Base-by-base conservation (phyloP, 1,284 basidiomycete species). In the Microbotryomycetes sp. region DNA sequence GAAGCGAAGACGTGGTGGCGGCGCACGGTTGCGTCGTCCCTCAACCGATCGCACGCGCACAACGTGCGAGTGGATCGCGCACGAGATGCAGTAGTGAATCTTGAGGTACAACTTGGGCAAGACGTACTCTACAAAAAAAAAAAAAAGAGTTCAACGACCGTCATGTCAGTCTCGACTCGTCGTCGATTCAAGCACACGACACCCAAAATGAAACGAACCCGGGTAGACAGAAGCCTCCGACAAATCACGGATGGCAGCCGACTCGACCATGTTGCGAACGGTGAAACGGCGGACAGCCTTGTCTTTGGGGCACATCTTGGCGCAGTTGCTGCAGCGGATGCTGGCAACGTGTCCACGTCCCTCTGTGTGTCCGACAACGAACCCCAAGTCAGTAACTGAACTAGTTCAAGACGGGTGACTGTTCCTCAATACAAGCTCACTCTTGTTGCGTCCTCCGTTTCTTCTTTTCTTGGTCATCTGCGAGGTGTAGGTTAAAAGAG, bases 231-330 rank as follows among this genome's bases (percentile, higher is more conserved):
- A 89, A 56, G 94, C 93, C 75, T 98, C 96, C 77, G 87, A 90
- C 77, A 99, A 87, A 82, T 99, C 94, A 74, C 94, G 84, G 73
- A 98, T 89, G 67, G 94, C 94, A 62, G 94, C 94, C 74, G 90
- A 89, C 84, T 98, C 71, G 67, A 98, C 92, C 88, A 98, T 98
- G 86, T 98, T 98, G 80, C 93, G 87, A 75, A 98, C 93, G 59
- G 93, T 97, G 86, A 97, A 97, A 66, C 94, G 84, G 84, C 98
- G 98, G 87, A 99, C 97, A 71, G 96, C 94, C 86, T 97, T 99
- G 84, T 98, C 96, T 84, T 88, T 75, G 91, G 90, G 84, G 70
- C 69, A 62, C 69, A 69, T 70, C 36, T 65, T 59, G 46, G 59
- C 60, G 66, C 94, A 98, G 87, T 98, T 98, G 70, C 89, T 91